These are phyloP conservation scores for Cryoendolithus antarcticus DNA, from an alignment of 2,329 filamentous ascomycete species.

Conservation along the genomic window DNA sequence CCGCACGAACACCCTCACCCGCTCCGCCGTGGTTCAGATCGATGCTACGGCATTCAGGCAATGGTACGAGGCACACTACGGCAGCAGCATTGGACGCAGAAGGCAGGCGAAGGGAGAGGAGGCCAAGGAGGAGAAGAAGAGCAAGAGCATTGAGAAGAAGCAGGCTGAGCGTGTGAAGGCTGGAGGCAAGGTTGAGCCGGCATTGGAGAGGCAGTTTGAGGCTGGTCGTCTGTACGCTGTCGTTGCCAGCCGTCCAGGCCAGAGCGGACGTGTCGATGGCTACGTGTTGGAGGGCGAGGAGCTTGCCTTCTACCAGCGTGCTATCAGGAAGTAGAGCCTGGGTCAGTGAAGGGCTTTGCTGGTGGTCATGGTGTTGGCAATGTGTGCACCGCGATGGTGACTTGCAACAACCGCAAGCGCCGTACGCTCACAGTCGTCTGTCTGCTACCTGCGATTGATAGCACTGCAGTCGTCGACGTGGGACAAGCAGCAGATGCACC, in stretches of 20 bases:
- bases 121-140: slow-evolving; percentile 75
- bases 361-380: too few species aligned
- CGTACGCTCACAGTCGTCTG: too few species aligned
- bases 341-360: too few species aligned
- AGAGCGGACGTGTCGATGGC: slow-evolving; percentile 91
- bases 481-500: too few species aligned
- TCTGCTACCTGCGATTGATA: too few species aligned
- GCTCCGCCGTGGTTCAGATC: slow-evolving; percentile 95
- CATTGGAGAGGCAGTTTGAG: slow-evolving; percentile 98
- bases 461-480: too few species aligned
- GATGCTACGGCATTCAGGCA: slow-evolving; percentile 98
- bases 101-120: slow-evolving; percentile 50
- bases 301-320: slow-evolving; percentile 99
- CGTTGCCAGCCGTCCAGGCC: slow-evolving; percentile 82
- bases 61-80: slow-evolving; percentile 99
- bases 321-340: slow-evolving; percentile 82
- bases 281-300: slow-evolving; percentile 99
- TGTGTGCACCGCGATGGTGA: too few species aligned
- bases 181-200: slow-evolving; percentile 80
- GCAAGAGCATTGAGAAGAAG: slow-evolving; percentile 92
- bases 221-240: slow-evolving; percentile 94
- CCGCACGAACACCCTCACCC: slow-evolving; percentile 99
- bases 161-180: slow-evolving; percentile 74
- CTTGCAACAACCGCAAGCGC: too few species aligned
- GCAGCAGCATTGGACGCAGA: slow-evolving; percentile 79